A percentile compares a stretch with the other conserved stretches of the same genome.
Conservation (phyloP, 2,329 filamentous ascomycete genomes). For the Exophiala aquamarina region DNA sequence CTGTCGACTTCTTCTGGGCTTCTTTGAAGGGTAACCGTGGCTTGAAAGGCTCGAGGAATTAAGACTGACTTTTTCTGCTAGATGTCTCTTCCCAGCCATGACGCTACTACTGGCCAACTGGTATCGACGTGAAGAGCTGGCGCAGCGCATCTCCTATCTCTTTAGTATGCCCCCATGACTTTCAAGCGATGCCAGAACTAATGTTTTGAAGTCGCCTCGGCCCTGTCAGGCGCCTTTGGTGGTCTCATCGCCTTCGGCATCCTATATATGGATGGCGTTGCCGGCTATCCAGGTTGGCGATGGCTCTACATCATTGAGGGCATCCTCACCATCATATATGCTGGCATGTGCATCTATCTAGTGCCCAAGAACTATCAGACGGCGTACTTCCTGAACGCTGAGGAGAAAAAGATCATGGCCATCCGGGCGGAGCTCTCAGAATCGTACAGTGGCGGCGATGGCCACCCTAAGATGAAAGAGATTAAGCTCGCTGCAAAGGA, state of each 20-base stretch:
- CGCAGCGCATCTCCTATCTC: slow-evolving; percentile 42
- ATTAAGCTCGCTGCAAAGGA: slow-evolving; percentile 33
- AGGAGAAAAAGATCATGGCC: slow-evolving; percentile 35
- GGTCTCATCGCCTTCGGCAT: slow-evolving; percentile 27
- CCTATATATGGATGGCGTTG: slow-evolving; percentile 50
- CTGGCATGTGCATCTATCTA: slow-evolving; percentile 29
- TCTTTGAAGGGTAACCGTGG: slow-evolving; percentile 34
- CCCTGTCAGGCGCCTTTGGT: slow-evolving; percentile 24
- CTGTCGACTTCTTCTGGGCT: slow-evolving; percentile 40
- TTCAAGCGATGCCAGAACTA: background rate
- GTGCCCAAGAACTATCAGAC: slow-evolving; percentile 34
- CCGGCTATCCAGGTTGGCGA: slow-evolving; percentile 47
- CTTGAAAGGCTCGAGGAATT: no score
- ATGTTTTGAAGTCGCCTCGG: slow-evolving; percentile 18
- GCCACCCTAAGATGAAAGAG: slow-evolving; percentile 31
- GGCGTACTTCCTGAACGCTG: slow-evolving; percentile 32
- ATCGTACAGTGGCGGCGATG: slow-evolving; percentile 26
- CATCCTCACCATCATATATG: slow-evolving; percentile 32
- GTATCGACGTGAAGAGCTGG: slow-evolving; percentile 42
- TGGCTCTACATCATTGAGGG: slow-evolving; percentile 41
- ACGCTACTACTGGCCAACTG: slow-evolving; percentile 43
- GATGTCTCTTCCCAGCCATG: slow-evolving; percentile 38
- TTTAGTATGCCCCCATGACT: slow-evolving; percentile 31
- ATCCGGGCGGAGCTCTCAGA: slow-evolving; percentile 35
- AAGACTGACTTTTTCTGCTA: slow-evolving; percentile 20